phyloP scores from a whole-genome alignment of 2,329 filamentous ascomycete genomes.

The Fusarium protoensiforme region DNA sequence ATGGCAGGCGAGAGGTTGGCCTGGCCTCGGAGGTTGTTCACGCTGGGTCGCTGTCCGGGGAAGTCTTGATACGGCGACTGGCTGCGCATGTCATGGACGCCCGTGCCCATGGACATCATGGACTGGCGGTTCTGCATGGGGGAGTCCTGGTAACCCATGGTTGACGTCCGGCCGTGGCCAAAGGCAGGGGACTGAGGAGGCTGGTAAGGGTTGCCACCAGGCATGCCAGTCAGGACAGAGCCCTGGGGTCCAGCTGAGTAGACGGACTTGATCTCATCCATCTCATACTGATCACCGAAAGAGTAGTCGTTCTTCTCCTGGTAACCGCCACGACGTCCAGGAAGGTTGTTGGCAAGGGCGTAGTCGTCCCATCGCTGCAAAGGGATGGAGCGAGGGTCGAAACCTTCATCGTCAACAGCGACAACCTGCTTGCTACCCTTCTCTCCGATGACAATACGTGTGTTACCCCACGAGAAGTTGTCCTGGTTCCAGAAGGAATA shows the following conservation, averaged over 20 bases:
- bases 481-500: slow-evolving; percentile 99
- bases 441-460: slow-evolving; percentile 95
- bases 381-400: slow-evolving; percentile 92
- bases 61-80: slow-evolving; percentile 69
- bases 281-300: slow-evolving; percentile 87
- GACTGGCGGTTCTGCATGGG: slow-evolving; percentile 73
- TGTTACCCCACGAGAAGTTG: slow-evolving; percentile 99
- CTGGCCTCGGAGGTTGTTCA: slow-evolving; percentile 66
- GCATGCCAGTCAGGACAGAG: slow-evolving; percentile 88
- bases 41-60: slow-evolving; percentile 66
- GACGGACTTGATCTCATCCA: slow-evolving; percentile 97
- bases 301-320: slow-evolving; percentile 72
- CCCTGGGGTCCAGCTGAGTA: slow-evolving; percentile 93
- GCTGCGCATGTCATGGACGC: slow-evolving; percentile 58
- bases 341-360: slow-evolving; percentile 84
- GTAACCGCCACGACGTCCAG: slow-evolving; percentile 83
- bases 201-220: slow-evolving; percentile 78
- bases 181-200: slow-evolving; percentile 85
- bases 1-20: slow-evolving; percentile 60
- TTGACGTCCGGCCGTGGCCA: slow-evolving; percentile 60
- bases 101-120: slow-evolving; percentile 73
- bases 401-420: slow-evolving; percentile 84
- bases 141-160: slow-evolving; percentile 60
- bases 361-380: slow-evolving; percentile 99
- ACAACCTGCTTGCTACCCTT: slow-evolving; percentile 92